Evolutionary conservation across 495 filamentous ascomycete species (phyloP), one percentile per base, ranked within the genome.

Genomic region (Amniculicola lignicola): DNA sequence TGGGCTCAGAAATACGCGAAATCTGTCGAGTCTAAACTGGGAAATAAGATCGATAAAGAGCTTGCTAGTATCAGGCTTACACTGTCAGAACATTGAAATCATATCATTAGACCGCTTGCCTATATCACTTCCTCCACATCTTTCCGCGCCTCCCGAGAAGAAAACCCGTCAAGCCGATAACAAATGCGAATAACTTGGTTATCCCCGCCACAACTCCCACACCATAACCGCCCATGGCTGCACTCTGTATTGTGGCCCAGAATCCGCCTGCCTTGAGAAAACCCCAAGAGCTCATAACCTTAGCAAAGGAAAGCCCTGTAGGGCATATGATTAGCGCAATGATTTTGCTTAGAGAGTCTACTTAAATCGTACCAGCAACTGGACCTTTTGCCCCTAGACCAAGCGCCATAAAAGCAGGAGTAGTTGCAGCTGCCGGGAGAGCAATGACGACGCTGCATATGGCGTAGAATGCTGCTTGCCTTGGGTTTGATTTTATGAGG

Each of bases 201-300:
- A 36, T 37, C 2, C 38, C 43, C 10, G 47, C 56, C 21, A 31
- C 48, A 29, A 47, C 25, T 19, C 35, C 16, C 2, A 25, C 38
- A 1, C 56, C 56, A 24, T 53, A 59, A 7, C 56, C 56, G 3
- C 50, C 47, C 56, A 59, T 54, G 4, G 56, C 56, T 16, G 56
- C 56, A 15, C 56, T 59, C 40, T 59, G 49, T 15, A 54, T 15
- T 15, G 44, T 53, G 3, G 56, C 48, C 23, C 38, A 54, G 0
- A 53, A 1, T 6, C 50, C 41, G 2, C 48, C 29, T 12, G 48
- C 29, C 5, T 48, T 18, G 19, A 36, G 22, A 22, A 39, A 37
- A 12, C 37, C 47, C 19, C 41, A n/a, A 12, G 21, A 49, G 37
- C 18, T 27, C 47, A 51, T 51, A n/a, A 14, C 14, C 7, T 18